Evolutionary conservation across 2,329 filamentous ascomycete genomes (phyloP).

Genomic region (Stylonectria norvegica): DNA sequence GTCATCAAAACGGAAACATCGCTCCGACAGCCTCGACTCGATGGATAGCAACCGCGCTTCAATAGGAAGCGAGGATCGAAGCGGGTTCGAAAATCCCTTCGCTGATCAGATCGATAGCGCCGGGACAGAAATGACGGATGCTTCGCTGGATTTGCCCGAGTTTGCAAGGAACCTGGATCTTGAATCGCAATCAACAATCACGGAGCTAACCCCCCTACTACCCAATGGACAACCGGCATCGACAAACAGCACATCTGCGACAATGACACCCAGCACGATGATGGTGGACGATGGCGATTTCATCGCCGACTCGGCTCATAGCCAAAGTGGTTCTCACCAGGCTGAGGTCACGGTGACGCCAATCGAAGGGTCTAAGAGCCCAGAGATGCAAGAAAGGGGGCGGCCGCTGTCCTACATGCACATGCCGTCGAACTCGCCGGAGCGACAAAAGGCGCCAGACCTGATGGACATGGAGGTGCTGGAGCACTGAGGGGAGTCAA

Average conservation of each 20-base stretch:
- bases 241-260: slow-evolving; percentile 24
- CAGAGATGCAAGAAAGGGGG: slow-evolving; percentile 45
- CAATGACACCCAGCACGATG: slow-evolving; percentile 24
- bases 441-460: slow-evolving; percentile 21
- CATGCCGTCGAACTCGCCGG: slow-evolving; percentile 15
- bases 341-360: slow-evolving; percentile 13
- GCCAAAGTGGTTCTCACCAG: neutral
- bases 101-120: slow-evolving; percentile 21
- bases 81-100: slow-evolving; percentile 31
- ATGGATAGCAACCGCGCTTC: slow-evolving; percentile 47
- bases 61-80: slow-evolving; percentile 38
- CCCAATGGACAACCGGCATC: slow-evolving; percentile 10
- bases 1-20: slow-evolving; percentile 45
- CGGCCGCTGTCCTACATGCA: slow-evolving; percentile 27
- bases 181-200: slow-evolving; percentile 10
- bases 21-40: slow-evolving; percentile 44
- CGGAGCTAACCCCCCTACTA: slow-evolving; percentile 9
- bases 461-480: slow-evolving; percentile 39
- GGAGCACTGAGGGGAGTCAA: slow-evolving; percentile 17
- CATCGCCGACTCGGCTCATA: neutral
- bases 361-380: slow-evolving; percentile 28
- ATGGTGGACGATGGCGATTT: slow-evolving; percentile 18
- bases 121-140: slow-evolving; percentile 28
- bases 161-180: slow-evolving; percentile 14
- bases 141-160: slow-evolving; percentile 11